Evolutionary conservation across 2,329 filamentous ascomycete genomes (phyloP).

Genomic region (Ascochyta fabae): DNA sequence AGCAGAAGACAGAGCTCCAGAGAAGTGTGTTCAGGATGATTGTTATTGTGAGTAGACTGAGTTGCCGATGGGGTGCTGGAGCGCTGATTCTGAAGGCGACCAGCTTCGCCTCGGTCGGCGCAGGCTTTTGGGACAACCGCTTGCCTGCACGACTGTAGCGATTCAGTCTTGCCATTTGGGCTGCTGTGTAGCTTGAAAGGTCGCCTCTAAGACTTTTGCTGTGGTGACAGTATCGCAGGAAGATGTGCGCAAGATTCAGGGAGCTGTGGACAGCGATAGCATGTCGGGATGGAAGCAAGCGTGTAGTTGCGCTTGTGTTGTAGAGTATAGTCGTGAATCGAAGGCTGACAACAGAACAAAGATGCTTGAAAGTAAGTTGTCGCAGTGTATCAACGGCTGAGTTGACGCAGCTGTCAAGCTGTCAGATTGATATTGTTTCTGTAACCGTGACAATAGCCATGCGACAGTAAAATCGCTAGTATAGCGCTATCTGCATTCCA

Average conservation of each 20-base stretch:
- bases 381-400: background rate
- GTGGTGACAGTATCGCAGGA: background rate
- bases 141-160: constrained; percentile 8
- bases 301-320: background rate
- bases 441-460: constrained; percentile 18
- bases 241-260: background rate
- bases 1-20: constrained; percentile 41
- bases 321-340: background rate
- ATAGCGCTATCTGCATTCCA: constrained; percentile 14
- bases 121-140: background rate
- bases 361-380: background rate
- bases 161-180: constrained; percentile 7
- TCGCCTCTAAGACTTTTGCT: background rate
- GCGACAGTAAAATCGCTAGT: constrained; percentile 1
- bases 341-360: background rate
- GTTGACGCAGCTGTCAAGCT: constrained; percentile 6
- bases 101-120: background rate
- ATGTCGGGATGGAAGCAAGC: background rate
- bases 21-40: constrained; percentile 44
- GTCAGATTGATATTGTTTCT: constrained; percentile 8
- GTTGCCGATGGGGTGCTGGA: constrained; percentile 34
- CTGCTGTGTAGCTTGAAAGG: background rate
- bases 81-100: constrained; percentile 4
- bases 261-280: background rate
- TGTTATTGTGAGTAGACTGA: constrained; percentile 44